Evolutionary conservation across 2,329 filamentous ascomycete genomes (phyloP).

Genomic region (Colletotrichum shisoi): DNA sequence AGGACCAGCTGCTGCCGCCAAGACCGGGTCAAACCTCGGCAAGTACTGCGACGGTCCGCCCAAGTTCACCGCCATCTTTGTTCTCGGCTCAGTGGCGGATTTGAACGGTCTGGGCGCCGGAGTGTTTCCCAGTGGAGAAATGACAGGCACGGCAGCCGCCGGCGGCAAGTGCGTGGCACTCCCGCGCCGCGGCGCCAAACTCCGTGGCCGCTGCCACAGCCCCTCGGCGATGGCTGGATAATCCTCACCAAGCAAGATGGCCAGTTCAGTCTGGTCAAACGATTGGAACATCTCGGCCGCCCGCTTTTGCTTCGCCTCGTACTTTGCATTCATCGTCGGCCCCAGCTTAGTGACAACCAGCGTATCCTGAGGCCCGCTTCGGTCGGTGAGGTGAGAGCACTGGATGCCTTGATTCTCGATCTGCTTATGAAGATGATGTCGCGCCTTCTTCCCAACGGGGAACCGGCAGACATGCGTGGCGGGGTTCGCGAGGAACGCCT

Average conservation of each 20-base stretch:
- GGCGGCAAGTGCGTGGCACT: not conserved
- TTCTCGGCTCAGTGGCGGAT: too few species aligned
- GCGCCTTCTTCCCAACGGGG: slow-evolving; percentile 34
- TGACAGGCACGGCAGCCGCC: not conserved
- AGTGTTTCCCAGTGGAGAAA: not conserved
- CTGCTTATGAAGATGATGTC: slow-evolving; percentile 41
- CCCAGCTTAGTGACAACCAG: slow-evolving; percentile 44
- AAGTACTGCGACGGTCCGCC: too few species aligned
- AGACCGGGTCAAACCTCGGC: not conserved
- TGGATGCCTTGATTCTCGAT: slow-evolving; percentile 37
- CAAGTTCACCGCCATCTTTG: not conserved
- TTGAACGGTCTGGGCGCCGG: not conserved
- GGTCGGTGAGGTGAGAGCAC: slow-evolving; percentile 41
- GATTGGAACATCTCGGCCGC: slow-evolving; percentile 13
- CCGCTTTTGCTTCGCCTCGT: slow-evolving; percentile 3
- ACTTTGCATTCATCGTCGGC: not conserved
- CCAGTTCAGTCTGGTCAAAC: slow-evolving; percentile 31
- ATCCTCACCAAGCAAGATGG: slow-evolving; percentile 23
- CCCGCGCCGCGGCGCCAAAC: not conserved
- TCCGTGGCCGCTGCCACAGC: slow-evolving; percentile 17
- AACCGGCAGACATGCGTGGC: slow-evolving; percentile 30
- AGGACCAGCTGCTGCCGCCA: not conserved
- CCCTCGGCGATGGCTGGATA: slow-evolving; percentile 14
- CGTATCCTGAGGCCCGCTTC: slow-evolving; percentile 26
- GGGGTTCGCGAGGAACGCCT: slow-evolving; percentile 43